Evolutionary conservation across 2,329 filamentous ascomycete genomes (phyloP), one percentile per base, ranked within the genome.

Genomic region (Colletotrichum limetticola): DNA sequence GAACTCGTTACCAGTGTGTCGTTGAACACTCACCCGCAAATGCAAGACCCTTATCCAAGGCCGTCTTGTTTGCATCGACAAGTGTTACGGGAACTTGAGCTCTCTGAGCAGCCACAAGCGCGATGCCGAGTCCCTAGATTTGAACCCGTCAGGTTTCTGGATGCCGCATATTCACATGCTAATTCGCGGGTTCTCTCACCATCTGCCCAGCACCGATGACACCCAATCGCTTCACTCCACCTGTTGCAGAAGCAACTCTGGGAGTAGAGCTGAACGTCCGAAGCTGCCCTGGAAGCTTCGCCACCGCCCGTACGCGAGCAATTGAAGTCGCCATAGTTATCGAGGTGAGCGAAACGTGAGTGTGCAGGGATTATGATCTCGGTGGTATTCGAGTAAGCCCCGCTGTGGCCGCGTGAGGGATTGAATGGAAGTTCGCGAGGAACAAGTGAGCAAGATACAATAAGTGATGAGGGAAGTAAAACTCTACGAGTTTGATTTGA

Each of bases 181-280:
- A 78, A 78, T 46, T 56, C 42, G 68, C 22, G 16, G 22, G 14
- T 6, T 52, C 74, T 81, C 88, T 80, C 84, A 97, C 95, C 95
- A 98, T 98, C 83, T 98, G 97, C 32, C 97, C 97, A 66, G 96
- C 95, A 76, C 97, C 97, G 79, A 99, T 89, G 62, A 99, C 96
- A 79, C 96, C 97, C 55, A 99, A 86, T 76, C 90, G 93, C 86
- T 95, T 97, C 74, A 99, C 92, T 79, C 95, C 91, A 0, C 53
- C 70, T 0, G 58, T 68, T 68, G 92, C 91, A 74, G 90, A 91
- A 78, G 86, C 80, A 56, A 88, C 87, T 58, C 87, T 85, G 57
- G 91, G 83, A 52, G 89, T 91, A 42, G 91, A 91, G 85, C 93
- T 95, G 85, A 97, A 97, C 78, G 83, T 84, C 78, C 93, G 85